A percentile compares a stretch with the other conserved stretches of the same genome.
Evolutionary conservation across 495 filamentous ascomycete species (phyloP).

Genomic region (Daldinia loculata): DNA sequence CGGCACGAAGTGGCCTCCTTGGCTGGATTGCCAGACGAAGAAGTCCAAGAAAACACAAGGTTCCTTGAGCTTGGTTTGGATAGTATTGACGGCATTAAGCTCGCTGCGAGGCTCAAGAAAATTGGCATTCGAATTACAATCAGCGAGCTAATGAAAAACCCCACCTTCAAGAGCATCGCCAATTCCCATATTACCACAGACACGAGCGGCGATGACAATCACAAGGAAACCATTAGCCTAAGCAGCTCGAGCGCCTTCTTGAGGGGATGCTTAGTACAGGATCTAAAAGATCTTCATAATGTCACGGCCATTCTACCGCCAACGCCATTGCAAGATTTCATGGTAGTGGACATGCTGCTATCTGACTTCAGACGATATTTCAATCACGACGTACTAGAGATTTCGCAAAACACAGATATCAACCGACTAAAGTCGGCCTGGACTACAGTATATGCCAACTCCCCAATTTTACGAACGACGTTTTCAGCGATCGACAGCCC

Average conservation of each 20-base stretch:
- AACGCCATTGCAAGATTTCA: conserved; percentile 82
- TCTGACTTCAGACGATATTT: conserved; percentile 77
- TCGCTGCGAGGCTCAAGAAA: conserved; percentile 70
- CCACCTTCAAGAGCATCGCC: conserved; percentile 67
- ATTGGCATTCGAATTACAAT: conserved; percentile 67
- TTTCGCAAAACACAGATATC: conserved; percentile 60
- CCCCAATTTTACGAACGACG: conserved; percentile 76
- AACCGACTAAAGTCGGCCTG: conserved; percentile 66
- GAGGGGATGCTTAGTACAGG: conserved; percentile 8
- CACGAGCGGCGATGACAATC: not conserved
- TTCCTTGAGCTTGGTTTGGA: conserved; percentile 72
- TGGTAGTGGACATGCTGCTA: conserved; percentile 77
- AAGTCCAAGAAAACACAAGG: conserved; percentile 63
- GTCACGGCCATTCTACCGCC: conserved; percentile 67
- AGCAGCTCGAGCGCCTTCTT: conserved; percentile 25
- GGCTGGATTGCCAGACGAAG: conserved; percentile 57
- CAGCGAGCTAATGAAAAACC: conserved; percentile 73
- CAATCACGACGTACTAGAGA: conserved; percentile 75
- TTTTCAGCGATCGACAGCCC: conserved; percentile 72
- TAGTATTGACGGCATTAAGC: conserved; percentile 74
- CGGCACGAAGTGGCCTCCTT: conserved; percentile 68
- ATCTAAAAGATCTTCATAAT: conserved; percentile 23
- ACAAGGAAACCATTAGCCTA: not conserved
- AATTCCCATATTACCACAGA: not conserved
- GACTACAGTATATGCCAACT: conserved; percentile 61